phyloP scores from a whole-genome alignment of 2,329 filamentous ascomycete genomes.

The Xylaria sp. region DNA sequence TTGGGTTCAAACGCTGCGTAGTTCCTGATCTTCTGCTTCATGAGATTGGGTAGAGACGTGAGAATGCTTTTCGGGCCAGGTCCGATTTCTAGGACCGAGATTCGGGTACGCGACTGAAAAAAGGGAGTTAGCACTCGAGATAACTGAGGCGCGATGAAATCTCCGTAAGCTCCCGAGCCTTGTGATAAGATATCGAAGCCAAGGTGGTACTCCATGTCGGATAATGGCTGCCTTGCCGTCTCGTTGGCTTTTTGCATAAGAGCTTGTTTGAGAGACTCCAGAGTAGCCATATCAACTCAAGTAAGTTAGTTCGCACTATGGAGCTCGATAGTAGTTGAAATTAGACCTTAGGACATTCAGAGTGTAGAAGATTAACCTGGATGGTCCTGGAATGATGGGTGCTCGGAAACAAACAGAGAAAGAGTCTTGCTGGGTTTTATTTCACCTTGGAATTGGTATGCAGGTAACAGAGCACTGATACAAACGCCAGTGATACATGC shows the following conservation, averaged over 20 bases:
- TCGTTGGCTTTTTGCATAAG: constrained; percentile 32
- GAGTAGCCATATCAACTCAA: constrained; percentile 21
- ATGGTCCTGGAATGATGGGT: too few relatives aligned
- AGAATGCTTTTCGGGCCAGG: constrained; percentile 68
- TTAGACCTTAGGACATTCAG: too few relatives aligned
- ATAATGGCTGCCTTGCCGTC: constrained; percentile 52
- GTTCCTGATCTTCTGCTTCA: constrained; percentile 58
- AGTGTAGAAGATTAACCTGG: too few relatives aligned
- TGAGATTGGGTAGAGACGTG: constrained; percentile 56
- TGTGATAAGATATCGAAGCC: constrained; percentile 59
- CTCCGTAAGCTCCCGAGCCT: constrained; percentile 56
- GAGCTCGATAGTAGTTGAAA: too few relatives aligned
- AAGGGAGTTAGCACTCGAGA: constrained; percentile 55
- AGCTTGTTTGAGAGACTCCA: constrained; percentile 17
- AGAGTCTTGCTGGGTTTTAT: too few relatives aligned
- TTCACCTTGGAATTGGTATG: too few relatives aligned
- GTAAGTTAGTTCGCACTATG: too few relatives aligned
- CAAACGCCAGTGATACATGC: too few relatives aligned
- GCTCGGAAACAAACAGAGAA: too few relatives aligned
- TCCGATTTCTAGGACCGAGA: constrained; percentile 70
- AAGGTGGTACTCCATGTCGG: constrained; percentile 60
- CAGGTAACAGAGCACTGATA: too few relatives aligned
- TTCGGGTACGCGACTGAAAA: constrained; percentile 52
- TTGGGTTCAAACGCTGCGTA: constrained; percentile 69
- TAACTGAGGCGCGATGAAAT: constrained; percentile 65